Base-by-base conservation (phyloP, 179 eudicot species). In the Silene vulgaris region DNA sequence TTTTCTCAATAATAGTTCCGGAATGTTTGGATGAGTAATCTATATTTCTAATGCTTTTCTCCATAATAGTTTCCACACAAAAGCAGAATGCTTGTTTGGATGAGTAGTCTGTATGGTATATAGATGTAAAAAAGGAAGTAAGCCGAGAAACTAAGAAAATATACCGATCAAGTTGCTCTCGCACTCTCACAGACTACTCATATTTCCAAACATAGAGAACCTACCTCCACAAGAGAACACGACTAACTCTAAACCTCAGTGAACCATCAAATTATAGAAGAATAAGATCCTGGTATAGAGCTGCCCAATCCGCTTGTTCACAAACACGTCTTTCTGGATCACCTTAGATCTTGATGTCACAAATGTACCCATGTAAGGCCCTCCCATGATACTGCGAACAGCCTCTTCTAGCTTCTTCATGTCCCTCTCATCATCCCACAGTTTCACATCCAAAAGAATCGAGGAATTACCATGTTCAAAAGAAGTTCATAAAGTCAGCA, bases 401-500 rank as follows among this genome's bases (percentile, higher is more conserved):
- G 89, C 82, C 81, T 92, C 99, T 82, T 95, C 99, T n/a, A 95
- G 85, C 85, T 89, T 88, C 86, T 92, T 87, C 99, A 92, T 95
- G 85, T 95, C 99, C 0, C 97, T 95, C 85, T 95, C 99, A 78
- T 95, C 99, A 72, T 95, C 99, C 99, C 99, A 92, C 17, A 97
- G 97, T 81, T 95, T 95, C 45, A 95, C 87, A 77, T 95, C 99
- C 88, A 95, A 17, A 76, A 95, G 96, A 75, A 95, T 94, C 12
- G 99, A 95, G 43, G 99, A 95, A 75, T 95, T 95, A 32, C 99
- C 99, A 81, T 93, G 97, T 95, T 75, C n/a, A 77, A 71, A 32
- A 0, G 17, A 8, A n/a, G 30, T 29, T 9, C 23, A 64, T 30
- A 35, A 23, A 9, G 61, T 63, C 26, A 76, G 28, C 40, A 65